Conservation (phyloP, 2,329 filamentous ascomycete species). For the Lachnellula arida region DNA sequence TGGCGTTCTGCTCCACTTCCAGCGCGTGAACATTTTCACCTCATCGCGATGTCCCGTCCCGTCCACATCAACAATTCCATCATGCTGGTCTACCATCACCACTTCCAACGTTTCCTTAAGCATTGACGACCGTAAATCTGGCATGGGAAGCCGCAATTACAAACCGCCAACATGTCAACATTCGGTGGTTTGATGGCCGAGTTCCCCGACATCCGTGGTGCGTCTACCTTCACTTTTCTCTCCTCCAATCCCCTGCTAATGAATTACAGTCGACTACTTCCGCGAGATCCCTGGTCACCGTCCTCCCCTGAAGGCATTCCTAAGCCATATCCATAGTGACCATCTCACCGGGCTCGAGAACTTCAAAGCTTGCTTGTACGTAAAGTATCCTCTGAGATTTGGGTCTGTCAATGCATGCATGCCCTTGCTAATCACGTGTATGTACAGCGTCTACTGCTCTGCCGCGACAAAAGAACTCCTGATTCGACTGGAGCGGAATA, state of each 20-base stretch:
- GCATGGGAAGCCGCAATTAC: neutral
- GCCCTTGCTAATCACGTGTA: constrained; percentile 1
- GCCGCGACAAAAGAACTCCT: constrained; percentile 77
- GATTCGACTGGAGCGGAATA: constrained; percentile 71
- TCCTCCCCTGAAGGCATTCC: constrained; percentile 75
- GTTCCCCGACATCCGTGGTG: constrained; percentile 72
- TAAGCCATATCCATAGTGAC: constrained; percentile 91
- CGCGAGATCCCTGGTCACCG: constrained; percentile 48
- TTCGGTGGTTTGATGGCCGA: constrained; percentile 70
- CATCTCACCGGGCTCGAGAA: constrained; percentile 78
- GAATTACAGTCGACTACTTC: constrained; percentile 71
- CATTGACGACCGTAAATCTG: neutral
- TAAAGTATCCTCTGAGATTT: neutral
- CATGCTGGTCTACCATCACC: neutral
- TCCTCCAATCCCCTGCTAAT: constrained; percentile 2
- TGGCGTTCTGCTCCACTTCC: neutral
- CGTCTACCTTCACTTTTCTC: constrained; percentile 17
- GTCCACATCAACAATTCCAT: neutral
- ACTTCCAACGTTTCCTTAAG: neutral
- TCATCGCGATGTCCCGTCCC: neutral
- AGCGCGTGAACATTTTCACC: too few species aligned
- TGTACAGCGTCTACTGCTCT: constrained; percentile 73
- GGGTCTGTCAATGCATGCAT: neutral
- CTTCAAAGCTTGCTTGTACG: constrained; percentile 68
- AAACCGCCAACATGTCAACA: constrained; percentile 59